These are phyloP conservation scores for Colletotrichum lupini DNA, from an alignment of 2,329 filamentous ascomycete species.

Conservation along the genomic window DNA sequence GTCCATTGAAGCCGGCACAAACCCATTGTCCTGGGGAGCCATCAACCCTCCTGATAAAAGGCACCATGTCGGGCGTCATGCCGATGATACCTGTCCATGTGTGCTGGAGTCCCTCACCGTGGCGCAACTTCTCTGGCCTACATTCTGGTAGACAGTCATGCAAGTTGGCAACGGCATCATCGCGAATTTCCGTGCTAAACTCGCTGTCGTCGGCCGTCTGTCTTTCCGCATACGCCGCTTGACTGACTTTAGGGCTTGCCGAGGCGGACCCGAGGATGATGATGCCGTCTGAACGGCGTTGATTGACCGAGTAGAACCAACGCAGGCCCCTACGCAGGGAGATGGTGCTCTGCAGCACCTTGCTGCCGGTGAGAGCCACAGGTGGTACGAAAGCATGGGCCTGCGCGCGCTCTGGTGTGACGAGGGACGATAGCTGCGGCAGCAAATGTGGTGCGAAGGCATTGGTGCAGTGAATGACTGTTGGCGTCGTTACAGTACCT, in stretches of 20 bases:
- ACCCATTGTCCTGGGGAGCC: constrained; percentile 35
- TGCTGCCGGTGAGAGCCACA: constrained; percentile 46
- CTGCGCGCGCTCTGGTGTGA: constrained; percentile 15
- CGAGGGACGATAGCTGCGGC: constrained; percentile 4
- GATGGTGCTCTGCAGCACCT: constrained; percentile 51
- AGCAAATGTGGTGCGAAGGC: constrained; percentile 11
- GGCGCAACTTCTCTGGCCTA: constrained; percentile 3
- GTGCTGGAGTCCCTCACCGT: constrained; percentile 56
- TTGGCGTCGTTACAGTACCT: not conserved
- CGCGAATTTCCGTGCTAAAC: constrained; percentile 9
- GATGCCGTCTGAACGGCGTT: constrained; percentile 46
- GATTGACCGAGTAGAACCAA: constrained; percentile 62
- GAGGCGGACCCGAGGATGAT: constrained; percentile 13
- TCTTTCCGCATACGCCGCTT: constrained; percentile 3
- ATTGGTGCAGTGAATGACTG: not conserved
- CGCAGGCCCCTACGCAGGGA: constrained; percentile 57
- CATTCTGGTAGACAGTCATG: constrained; percentile 8
- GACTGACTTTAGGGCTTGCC: constrained; percentile 12
- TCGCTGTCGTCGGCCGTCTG: constrained; percentile 5
- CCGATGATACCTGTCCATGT: constrained; percentile 60
- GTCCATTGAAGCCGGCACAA: constrained; percentile 57
- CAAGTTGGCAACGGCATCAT: constrained; percentile 16
- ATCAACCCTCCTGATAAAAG: constrained; percentile 55
- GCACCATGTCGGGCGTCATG: constrained; percentile 58
- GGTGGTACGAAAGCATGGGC: constrained; percentile 45